Conservation (phyloP, 371 early-diverging fungal species). For the Mortierella polycephala region DNA sequence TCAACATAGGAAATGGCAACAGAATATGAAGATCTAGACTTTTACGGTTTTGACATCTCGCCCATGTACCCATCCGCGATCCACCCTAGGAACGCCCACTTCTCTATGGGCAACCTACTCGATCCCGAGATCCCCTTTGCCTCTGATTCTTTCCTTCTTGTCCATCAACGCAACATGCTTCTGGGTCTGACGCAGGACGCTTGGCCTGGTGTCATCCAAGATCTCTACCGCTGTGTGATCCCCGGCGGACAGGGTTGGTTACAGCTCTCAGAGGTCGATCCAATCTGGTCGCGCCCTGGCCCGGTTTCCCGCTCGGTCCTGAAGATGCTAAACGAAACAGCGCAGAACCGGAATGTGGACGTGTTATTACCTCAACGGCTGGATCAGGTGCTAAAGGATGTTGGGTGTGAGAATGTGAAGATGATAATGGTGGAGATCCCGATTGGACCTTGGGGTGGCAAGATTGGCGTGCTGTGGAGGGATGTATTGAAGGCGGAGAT, state of each 20-base stretch:
- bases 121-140: conserved; percentile 60
- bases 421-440: conserved; percentile 56
- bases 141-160: conserved; percentile 58
- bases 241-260: conserved; percentile 44
- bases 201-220: conserved; percentile 49
- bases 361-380: conserved; percentile 35
- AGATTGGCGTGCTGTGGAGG: conserved; percentile 46
- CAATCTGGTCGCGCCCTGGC: conserved; percentile 61
- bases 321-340: conserved; percentile 47
- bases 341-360: conserved; percentile 45
- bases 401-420: conserved; percentile 47
- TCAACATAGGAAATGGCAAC: conserved; percentile 48
- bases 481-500: conserved; percentile 52
- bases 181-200: conserved; percentile 48
- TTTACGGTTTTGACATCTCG: conserved; percentile 65
- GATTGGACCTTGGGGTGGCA: conserved; percentile 54
- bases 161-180: conserved; percentile 59
- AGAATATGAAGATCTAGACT: conserved; percentile 41
- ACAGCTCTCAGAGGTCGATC: conserved; percentile 61
- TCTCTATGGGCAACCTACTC: conserved; percentile 59
- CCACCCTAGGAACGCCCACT: conserved; percentile 65
- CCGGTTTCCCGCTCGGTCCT: conserved; percentile 54
- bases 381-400: conserved; percentile 38
- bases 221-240: conserved; percentile 38
- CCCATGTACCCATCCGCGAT: conserved; percentile 66